Evolutionary conservation across 352 stramenopile genomes (phyloP), one percentile per base, ranked within the genome.

Genomic region (Phytophthora cactorum): DNA sequence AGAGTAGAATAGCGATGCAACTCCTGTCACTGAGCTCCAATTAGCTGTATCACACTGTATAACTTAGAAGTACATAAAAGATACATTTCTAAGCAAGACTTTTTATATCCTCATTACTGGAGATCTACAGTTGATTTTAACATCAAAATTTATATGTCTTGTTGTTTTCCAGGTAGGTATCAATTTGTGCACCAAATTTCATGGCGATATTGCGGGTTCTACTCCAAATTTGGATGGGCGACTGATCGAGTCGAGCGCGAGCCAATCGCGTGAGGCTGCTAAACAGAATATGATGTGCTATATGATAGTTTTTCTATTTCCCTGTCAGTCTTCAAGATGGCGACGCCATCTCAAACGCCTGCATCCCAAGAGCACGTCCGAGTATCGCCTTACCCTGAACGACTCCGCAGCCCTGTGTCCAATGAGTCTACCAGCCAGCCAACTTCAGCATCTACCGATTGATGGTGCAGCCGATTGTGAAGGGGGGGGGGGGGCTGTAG

Each of bases 291-390:
- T 5, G 2, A 49, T 29, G 17, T 49, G 43, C 43, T 29, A 14
- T 22, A 29, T 29, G 17, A 49, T 17, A 29, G 43, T 29, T 15
- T 46, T 49, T 49, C n/a, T 14, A 12, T 12, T 29, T 28, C n/a
- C 29, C 39, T 45, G 8, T 45, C 39, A 45, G 14, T 45, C 39
- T 28, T 49, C n/a, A 49, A 49, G 43, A 49, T 49, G 43, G 8
- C 43, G 17, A 27, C n/a, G 17, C n/a, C 7, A 28, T 29, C n/a
- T 28, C 43, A 5, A 49, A 22, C n/a, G 1, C 43, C 15, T 12
- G 43, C 43, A 49, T 29, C 15, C 4, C 43, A 49, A 28, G 43
- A 49, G 9, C 43, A 1, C 5, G 43, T 22, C 5, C 43, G 43
- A 28, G 43, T 49, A n/a, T 49, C 43, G 4, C 43, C 43, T 12